Percentiles rank a stretch among this genome's conserved stretches.
Evolutionary conservation across 805 yeast genomes (phyloP).

Genomic region (Cyberlindnera veronae): DNA sequence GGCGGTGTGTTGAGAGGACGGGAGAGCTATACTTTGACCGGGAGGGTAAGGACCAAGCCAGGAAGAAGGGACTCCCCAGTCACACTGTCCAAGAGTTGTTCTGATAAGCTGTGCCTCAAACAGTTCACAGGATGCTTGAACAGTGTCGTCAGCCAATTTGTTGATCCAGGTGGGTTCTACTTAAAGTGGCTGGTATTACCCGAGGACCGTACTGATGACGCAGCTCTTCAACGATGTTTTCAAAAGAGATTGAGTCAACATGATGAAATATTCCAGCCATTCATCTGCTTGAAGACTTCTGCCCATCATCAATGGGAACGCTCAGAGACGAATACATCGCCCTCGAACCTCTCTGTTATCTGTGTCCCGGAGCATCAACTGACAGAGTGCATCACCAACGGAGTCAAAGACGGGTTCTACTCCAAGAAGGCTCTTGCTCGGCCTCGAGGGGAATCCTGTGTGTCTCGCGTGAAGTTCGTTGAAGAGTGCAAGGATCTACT

Average conservation of each 20-base stretch:
- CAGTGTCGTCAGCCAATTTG: slow-evolving; percentile 36
- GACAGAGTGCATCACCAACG: slow-evolving; percentile 44
- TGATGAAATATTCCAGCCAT: too few relatives aligned
- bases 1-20: slow-evolving; percentile 55
- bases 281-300: slow-evolving; percentile 8
- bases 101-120: slow-evolving; percentile 71
- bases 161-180: slow-evolving; percentile 33
- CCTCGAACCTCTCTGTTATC: slow-evolving; percentile 29
- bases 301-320: slow-evolving; percentile 16
- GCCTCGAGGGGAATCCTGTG: slow-evolving; percentile 38
- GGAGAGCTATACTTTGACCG: slow-evolving; percentile 49
- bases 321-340: slow-evolving; percentile 7
- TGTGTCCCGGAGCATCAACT: slow-evolving; percentile 21
- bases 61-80: slow-evolving; percentile 78
- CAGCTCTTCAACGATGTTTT: slow-evolving; percentile 20
- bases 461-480: slow-evolving; percentile 32
- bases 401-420: slow-evolving; percentile 57
- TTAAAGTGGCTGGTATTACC: slow-evolving; percentile 52
- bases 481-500: slow-evolving; percentile 18
- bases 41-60: slow-evolving; percentile 86
- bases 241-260: slow-evolving; percentile 16
- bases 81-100: slow-evolving; percentile 79
- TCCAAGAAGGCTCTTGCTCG: slow-evolving; percentile 43
- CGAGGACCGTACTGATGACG: slow-evolving; percentile 22
- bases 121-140: slow-evolving; percentile 58